These are phyloP conservation scores for Cryptosporidium parvum DNA, from an alignment of 169 alveolate genomes.

Conservation along the genomic window DNA sequence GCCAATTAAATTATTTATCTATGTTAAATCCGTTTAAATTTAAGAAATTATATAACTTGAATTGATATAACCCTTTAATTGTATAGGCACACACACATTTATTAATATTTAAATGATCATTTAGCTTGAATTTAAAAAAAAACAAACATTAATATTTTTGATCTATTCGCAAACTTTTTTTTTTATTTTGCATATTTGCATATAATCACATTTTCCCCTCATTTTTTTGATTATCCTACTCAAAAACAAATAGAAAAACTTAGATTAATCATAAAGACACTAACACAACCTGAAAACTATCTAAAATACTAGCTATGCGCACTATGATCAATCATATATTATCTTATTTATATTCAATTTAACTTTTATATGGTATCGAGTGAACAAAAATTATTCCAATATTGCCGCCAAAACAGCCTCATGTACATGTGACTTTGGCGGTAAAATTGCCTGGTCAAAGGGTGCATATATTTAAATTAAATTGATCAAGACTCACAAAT, in stretches of 20 bases:
- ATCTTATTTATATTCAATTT: background rate
- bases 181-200: background rate
- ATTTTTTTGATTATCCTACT: background rate
- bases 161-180: background rate
- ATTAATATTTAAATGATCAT: background rate
- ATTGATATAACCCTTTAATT: background rate
- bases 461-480: constrained; percentile 25
- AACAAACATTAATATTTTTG: constrained; percentile 1
- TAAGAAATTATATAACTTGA: background rate
- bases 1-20: too few relatives aligned
- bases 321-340: background rate
- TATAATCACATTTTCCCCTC: background rate
- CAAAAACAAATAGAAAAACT: background rate
- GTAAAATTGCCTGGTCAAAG: constrained; percentile 50
- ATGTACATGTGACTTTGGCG: constrained; percentile 16
- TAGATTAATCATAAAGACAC: background rate
- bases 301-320: background rate
- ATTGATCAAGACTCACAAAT: background rate
- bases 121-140: background rate
- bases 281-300: background rate
- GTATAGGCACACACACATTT: background rate
- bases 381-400: background rate
- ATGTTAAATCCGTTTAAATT: background rate
- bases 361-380: constrained; percentile 11
- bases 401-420: background rate